Base-by-base conservation (phyloP, 2,329 filamentous ascomycete genomes). In the Dryadomyces quercivorus region DNA sequence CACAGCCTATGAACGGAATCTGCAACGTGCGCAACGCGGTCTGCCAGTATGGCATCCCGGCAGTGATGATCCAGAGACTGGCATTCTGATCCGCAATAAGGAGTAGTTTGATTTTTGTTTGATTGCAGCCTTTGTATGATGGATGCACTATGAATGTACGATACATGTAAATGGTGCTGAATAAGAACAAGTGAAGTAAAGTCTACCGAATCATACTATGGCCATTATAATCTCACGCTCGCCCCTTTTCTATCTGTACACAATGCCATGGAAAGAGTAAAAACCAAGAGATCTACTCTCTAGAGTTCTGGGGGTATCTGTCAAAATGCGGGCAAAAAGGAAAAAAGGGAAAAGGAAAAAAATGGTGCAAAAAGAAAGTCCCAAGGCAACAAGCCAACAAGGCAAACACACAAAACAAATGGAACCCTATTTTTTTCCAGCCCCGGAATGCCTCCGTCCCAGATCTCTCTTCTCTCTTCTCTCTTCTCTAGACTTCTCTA, bases 51-150 rank as follows among this genome's bases (percentile, higher is more conserved):
- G 60, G 60, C 54, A 56, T 7, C 59, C 59, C 7, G 57, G 58
- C 44, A 57, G 57, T 52, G 59, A 61, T 40, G 58, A 61, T 45
- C 59, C 59, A 16, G 59, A 61, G 50, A 57, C 58, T 38, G 59
- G 59, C 50, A 61, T 61, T 47, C 54, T 61, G n/a, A 53, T 57
- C 45, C 58, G 55, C 34, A 54, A 51, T 54, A 61, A 61, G 58
- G 56, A 59, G 2, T 59, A 46, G 50, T 13, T 50, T 31, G 26
- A 18, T 54, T 10, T 34, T 45, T 18, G 4, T 47, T 49, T n/a
- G n/a, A n/a, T n/a, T n/a, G n/a, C n/a, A n/a, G n/a, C n/a, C n/a
- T n/a, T n/a, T n/a, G n/a, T n/a, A n/a, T 34, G 22, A 48, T 16
- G 22, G 7, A 48, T 8, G n/a, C n/a, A 34, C 22, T 1, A 22